Base-by-base conservation (phyloP, 2,329 filamentous ascomycete species). In the Kalaharituber pfeilii region DNA sequence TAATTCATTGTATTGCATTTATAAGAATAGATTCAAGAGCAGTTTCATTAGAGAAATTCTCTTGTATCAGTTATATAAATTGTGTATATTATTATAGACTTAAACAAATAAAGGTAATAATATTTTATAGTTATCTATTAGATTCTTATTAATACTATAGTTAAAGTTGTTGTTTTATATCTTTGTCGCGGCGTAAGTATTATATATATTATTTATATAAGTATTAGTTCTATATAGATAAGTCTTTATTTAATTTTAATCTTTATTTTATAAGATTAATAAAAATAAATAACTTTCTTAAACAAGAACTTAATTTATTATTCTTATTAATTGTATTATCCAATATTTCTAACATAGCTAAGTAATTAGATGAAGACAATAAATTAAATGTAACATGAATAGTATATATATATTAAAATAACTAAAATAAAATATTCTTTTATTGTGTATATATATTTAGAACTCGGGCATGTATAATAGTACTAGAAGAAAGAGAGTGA, bases 321-420 rank as follows among this genome's bases (percentile, higher is more conserved):
- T 36, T 7, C 13, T 36, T 36, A 36, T 36, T 36, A 15, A 36
- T 36, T 36, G 6, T 7, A 36, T 36, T 36, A 36, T 36, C 30
- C 18, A 36, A 36, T 36, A 51, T 7, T 1, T 45, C 18, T 2
- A 51, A 3, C 2, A 56, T 30, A 0, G 36, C 6, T 1, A 20
- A n/a, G 25, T 57, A 29, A 22, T 53, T 57, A 5, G 27, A 28
- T 9, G 36, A 57, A 5, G 24, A 47, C 33, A 25, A 57, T 11
- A 56, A 13, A 51, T 57, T 27, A 51, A 57, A 57, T 8, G 26
- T 57, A 2, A 53, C 8, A 50, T 57, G 24, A 8, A 53, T 54
- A 7, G 26, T 36, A 53, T 7, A n/a, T 53, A 26, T 44, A 26
- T 0, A 9, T 33, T 3, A 22, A 28, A 11, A 6, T 24, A 20